A percentile compares a stretch with the other conserved stretches of the same genome.
Evolutionary conservation across 768 basidiomycete species (phyloP).

Genomic region (Lactifluus pinguis): DNA sequence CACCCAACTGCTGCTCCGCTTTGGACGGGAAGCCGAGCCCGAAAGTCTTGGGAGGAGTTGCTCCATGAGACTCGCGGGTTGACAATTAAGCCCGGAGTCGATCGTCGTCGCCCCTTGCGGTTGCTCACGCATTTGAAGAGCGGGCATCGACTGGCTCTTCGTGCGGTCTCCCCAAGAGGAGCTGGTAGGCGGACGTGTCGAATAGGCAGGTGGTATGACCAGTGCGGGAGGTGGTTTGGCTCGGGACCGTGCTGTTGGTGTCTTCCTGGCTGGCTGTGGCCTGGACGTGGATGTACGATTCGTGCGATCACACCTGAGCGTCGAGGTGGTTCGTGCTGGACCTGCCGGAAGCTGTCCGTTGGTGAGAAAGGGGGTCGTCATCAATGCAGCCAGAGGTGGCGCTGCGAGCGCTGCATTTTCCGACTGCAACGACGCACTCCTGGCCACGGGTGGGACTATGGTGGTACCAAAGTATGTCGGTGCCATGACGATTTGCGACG

Average conservation of each 20-base stretch:
- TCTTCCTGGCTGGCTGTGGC: not conserved
- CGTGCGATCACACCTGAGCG: not conserved
- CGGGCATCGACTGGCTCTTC: not conserved
- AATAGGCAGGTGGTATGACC: not conserved
- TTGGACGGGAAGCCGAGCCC: not conserved
- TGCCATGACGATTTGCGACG: not conserved
- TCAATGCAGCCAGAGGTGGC: not conserved
- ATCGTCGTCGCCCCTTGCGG: not conserved
- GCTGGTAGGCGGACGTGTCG: not conserved
- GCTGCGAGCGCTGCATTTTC: not conserved
- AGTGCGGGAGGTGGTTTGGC: not conserved
- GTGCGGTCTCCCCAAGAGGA: not conserved
- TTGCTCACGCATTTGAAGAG: not conserved
- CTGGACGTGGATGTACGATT: not conserved
- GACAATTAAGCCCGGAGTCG: not conserved
- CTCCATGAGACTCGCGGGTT: not conserved
- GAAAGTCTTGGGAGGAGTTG: not conserved
- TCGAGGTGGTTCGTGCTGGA: not conserved
- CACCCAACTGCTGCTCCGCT: not conserved
- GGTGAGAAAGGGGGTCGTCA: not conserved
- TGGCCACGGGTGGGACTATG: not conserved
- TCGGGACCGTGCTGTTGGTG: not conserved
- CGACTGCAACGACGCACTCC: not conserved
- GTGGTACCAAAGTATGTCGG: not conserved
- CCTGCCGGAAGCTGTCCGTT: not conserved